Conservation (phyloP, 495 filamentous ascomycete species). For the Penicillium flavigenum region DNA sequence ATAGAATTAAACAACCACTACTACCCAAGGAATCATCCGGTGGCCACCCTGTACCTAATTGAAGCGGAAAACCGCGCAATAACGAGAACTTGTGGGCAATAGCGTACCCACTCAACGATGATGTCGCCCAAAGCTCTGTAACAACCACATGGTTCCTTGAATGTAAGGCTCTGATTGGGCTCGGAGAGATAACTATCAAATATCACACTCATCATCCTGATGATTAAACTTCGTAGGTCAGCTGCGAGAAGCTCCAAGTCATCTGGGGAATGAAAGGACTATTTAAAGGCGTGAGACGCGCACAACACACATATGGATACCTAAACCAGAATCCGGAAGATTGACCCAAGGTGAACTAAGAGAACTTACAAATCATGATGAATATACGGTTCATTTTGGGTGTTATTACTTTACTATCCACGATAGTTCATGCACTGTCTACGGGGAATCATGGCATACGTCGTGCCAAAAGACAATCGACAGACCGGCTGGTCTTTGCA, state of each 20-base stretch:
- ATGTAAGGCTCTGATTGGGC: neutral
- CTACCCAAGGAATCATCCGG: neutral
- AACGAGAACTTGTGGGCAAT: neutral
- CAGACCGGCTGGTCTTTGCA: slow-evolving; percentile 51
- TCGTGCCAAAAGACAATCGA: neutral
- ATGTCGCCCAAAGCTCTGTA: neutral
- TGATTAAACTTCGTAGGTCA: neutral
- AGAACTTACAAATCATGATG: neutral
- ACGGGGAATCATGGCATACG: neutral
- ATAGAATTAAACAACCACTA: neutral
- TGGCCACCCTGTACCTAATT: neutral
- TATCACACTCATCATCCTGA: neutral
- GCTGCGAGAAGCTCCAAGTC: neutral
- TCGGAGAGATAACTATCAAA: neutral
- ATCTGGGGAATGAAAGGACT: neutral
- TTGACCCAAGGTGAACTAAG: neutral
- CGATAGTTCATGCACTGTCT: slow-evolving; percentile 5
- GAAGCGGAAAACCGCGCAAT: neutral
- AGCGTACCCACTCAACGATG: neutral
- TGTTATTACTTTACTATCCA: neutral
- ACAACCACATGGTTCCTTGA: neutral
- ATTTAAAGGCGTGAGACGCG: neutral
- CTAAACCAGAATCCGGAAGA: neutral
- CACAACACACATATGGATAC: neutral
- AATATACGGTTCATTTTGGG: neutral